Percentiles rank a stretch among this genome's conserved stretches.
These are phyloP conservation scores for Diutina scorzettiae DNA, from an alignment of 1,139 yeast genomes.

Conservation along the genomic window DNA sequence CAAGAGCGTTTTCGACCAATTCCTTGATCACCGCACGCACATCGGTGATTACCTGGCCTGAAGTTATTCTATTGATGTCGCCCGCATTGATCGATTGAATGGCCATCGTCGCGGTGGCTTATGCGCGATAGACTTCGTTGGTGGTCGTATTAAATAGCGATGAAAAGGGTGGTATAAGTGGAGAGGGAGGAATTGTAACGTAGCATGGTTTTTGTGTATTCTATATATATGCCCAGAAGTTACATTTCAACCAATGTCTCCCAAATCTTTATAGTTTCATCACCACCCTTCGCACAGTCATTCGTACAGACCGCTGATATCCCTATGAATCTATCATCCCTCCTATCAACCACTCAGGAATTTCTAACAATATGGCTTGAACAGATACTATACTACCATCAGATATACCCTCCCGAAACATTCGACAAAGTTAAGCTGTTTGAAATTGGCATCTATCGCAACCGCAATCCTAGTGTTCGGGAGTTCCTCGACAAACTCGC, in stretches of 20 bases:
- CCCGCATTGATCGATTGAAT: conserved; percentile 25
- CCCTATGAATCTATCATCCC: too few relatives aligned
- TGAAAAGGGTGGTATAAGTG: too few relatives aligned
- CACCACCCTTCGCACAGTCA: conserved; percentile 16
- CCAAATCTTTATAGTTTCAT: background rate
- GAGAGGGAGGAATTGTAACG: too few relatives aligned
- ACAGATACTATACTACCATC: conserved; percentile 33
- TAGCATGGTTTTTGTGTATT: background rate
- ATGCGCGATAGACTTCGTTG: background rate
- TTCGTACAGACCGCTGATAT: too few relatives aligned
- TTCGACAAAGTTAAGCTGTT: conserved; percentile 27
- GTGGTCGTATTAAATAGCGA: too few relatives aligned
- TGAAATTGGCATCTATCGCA: conserved; percentile 24
- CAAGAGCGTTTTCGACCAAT: conserved; percentile 15
- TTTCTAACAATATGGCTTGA: conserved; percentile 30
- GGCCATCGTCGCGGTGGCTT: background rate
- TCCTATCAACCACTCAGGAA: conserved; percentile 25
- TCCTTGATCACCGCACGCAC: conserved; percentile 58
- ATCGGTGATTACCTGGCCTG: conserved; percentile 88
- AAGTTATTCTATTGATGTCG: conserved; percentile 66
- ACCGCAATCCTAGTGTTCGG: conserved; percentile 32
- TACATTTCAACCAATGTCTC: background rate
- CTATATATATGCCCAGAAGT: too few relatives aligned
- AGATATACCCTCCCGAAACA: conserved; percentile 30
- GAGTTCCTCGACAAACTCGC: conserved; percentile 14